phyloP scores from a whole-genome alignment of 257 asterid genomes.

The Przewalskia tangutica region DNA sequence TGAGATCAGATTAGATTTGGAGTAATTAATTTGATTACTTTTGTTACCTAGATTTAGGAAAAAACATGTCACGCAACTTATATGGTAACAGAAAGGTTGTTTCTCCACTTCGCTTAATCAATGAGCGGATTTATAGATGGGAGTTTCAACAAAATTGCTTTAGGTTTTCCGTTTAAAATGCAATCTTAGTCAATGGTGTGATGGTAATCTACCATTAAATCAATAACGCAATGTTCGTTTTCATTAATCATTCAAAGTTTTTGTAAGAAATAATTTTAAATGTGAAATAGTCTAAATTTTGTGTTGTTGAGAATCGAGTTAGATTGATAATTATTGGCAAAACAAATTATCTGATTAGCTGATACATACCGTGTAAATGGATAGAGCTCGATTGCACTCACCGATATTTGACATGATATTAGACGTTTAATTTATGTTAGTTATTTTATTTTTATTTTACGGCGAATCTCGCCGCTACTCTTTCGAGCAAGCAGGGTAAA shows the following conservation, averaged over 20 bases:
- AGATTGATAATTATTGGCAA: no score
- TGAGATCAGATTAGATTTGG: not conserved
- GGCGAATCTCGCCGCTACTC: no score
- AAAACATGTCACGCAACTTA: not conserved
- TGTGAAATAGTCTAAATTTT: not conserved
- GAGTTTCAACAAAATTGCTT: not conserved
- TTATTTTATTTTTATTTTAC: no score
- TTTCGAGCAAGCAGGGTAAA: no score
- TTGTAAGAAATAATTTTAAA: not conserved
- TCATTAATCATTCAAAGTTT: not conserved
- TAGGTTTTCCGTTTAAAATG: not conserved
- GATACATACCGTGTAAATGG: no score
- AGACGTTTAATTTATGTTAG: no score
- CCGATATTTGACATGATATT: no score
- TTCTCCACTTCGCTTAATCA: not conserved
- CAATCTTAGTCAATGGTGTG: not conserved
- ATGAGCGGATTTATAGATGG: not conserved
- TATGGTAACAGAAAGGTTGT: conserved; percentile 2
- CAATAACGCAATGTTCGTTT: not conserved
- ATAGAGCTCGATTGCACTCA: no score
- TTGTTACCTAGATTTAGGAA: not conserved
- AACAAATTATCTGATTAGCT: no score
- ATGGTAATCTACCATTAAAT: not conserved
- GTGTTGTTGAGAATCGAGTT: not conserved
- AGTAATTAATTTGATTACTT: not conserved